These are phyloP conservation scores for Eucalyptus dawsonii DNA, from an alignment of 345 rosid genomes.

Conservation along the genomic window DNA sequence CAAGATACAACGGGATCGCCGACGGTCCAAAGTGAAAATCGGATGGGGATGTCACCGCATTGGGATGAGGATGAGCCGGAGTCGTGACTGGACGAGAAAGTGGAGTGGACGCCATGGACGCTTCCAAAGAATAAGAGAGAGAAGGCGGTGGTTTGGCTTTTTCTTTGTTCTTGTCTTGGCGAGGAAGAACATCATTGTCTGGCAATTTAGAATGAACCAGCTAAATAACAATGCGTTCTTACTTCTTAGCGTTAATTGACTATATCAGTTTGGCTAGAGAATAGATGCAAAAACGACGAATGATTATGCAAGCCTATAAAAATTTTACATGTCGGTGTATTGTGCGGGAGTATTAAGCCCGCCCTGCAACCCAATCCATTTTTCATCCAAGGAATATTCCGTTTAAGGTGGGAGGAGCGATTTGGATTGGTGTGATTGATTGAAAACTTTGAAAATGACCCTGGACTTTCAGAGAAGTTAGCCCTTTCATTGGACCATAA, in stretches of 20 bases:
- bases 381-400: neutral
- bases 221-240: too few relatives aligned
- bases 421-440: neutral
- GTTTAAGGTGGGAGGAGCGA: neutral
- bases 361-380: neutral
- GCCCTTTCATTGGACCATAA: neutral
- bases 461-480: neutral
- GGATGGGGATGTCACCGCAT: neutral
- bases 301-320: neutral
- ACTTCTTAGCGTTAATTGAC: too few relatives aligned
- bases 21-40: neutral
- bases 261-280: too few relatives aligned
- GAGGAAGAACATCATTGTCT: too few relatives aligned
- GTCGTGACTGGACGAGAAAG: neutral
- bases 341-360: neutral
- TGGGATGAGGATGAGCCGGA: neutral
- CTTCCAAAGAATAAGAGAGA: neutral
- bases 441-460: neutral
- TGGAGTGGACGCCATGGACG: neutral
- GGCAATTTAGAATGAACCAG: too few relatives aligned
- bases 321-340: too few relatives aligned
- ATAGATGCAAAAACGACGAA: too few relatives aligned
- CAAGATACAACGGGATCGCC: neutral
- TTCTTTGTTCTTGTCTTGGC: too few relatives aligned
- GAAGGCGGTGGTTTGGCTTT: too few relatives aligned